Percentiles rank a stretch among this genome's conserved stretches.
Conservation (phyloP, 352 stramenopile genomes). For the Pythium insidiosum region DNA sequence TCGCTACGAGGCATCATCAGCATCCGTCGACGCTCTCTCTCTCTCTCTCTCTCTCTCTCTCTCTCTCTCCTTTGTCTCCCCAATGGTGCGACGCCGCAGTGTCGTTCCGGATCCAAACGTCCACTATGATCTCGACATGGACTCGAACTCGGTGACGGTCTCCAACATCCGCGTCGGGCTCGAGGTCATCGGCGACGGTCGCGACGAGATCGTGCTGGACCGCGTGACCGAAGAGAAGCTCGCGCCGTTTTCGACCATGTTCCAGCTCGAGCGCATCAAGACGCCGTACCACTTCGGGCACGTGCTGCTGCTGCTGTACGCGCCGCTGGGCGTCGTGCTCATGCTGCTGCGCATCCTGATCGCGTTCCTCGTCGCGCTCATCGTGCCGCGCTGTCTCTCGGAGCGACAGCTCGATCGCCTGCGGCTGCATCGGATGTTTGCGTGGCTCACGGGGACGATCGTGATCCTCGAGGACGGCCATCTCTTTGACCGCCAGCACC, state of each 20-base stretch:
- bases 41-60: no score
- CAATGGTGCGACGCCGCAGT: no score
- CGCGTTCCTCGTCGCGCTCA: constrained; percentile 32
- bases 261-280: constrained; percentile 65
- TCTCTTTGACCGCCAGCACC: constrained; percentile 16
- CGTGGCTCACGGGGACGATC: constrained; percentile 36
- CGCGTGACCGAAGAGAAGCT: constrained; percentile 7
- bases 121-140: constrained; percentile 14
- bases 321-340: constrained; percentile 41
- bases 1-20: no score
- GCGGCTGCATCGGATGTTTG: constrained; percentile 27
- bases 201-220: constrained; percentile 9
- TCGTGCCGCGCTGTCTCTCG: constrained; percentile 30
- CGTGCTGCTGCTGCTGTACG: constrained; percentile 45
- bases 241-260: constrained; percentile 28
- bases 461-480: constrained; percentile 29
- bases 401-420: constrained; percentile 39
- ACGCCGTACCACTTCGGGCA: constrained; percentile 27
- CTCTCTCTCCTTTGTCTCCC: no score
- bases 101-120: constrained; percentile 5
- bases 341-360: constrained; percentile 27
- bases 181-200: constrained; percentile 9
- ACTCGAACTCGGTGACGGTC: constrained; percentile 10
- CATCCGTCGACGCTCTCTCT: no score
- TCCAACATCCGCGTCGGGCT: constrained; percentile 13